Base-by-base conservation (phyloP, 1,139 yeast genomes). In the Torulaspora pretoriensis region DNA sequence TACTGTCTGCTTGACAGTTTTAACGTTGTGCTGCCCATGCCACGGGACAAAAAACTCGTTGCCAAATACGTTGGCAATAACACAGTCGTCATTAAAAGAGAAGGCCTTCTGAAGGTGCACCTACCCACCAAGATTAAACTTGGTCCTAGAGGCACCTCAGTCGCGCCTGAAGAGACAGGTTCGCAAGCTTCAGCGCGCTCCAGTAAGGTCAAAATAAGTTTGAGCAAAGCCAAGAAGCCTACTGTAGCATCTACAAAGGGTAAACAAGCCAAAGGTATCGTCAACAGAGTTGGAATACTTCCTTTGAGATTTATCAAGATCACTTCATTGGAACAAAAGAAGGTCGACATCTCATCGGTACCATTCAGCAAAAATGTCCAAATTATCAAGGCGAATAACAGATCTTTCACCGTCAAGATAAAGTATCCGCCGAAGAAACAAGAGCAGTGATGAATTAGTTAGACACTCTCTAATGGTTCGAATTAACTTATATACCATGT, bases 41-140 rank as follows among this genome's bases (percentile, higher is more conserved):
- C 96, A 3, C 73, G 77, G 43, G 82, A 81, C 50, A 81, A 78
- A 63, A 79, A 78, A 55, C 69, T 90, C 30, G 78, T 77, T 2
- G 84, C 85, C 1, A 76, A 73, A 53, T 62, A 74, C 34, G n/a
- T 52, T 3, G 68, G 63, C 1, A 50, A 51, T 12, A 58, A 59
- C 24, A 56, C 46, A n/a, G 55, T 68, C 2, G 51, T 54, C 5
- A 48, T 68, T 2, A 67, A 60, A 42, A 59, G 69, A 40, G 69
- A 65, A 38, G 69, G 71, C n/a, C 52, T 60, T 2, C 53, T 67
- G 44, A 68, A 66, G 41, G 53, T 68, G 4, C 64, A 61, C 23
- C 41, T 68, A 2, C 52, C 62, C 1, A 60, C 67, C 26, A 59
- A 55, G 30, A 10, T 52, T 3, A 49, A 52, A 22, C 9, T 45